Evolutionary conservation across 164 flowering plant species (phyloP).

Genomic region (Paratinospora sagittata): DNA sequence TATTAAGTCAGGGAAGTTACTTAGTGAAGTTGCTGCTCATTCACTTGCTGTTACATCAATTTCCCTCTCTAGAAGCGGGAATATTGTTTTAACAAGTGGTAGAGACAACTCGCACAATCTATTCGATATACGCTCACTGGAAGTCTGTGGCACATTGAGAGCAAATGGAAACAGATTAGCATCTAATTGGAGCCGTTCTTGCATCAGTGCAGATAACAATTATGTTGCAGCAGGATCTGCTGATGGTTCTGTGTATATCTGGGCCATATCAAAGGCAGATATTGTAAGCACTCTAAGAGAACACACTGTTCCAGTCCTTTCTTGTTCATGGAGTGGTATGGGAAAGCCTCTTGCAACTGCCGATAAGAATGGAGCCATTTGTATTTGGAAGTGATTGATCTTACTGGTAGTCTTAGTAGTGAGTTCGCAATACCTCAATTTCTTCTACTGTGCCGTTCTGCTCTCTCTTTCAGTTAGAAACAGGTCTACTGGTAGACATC

Average conservation of each 20-base stretch:
- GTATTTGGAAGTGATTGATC: slow-evolving; percentile 54
- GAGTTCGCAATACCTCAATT: not conserved
- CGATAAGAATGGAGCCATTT: slow-evolving; percentile 70
- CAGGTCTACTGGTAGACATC: not conserved
- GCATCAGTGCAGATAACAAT: slow-evolving; percentile 83
- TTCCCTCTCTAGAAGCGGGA: slow-evolving; percentile 67
- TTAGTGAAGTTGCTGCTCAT: slow-evolving; percentile 90
- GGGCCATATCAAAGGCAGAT: slow-evolving; percentile 68
- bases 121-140: slow-evolving; percentile 74
- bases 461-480: not conserved
- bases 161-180: slow-evolving; percentile 69
- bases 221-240: slow-evolving; percentile 85
- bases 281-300: slow-evolving; percentile 68
- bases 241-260: slow-evolving; percentile 74
- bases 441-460: not conserved
- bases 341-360: slow-evolving; percentile 88
- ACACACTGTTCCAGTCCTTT: slow-evolving; percentile 62
- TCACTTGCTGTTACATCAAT: slow-evolving; percentile 73
- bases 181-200: slow-evolving; percentile 93
- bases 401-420: not conserved
- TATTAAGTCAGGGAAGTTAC: slow-evolving; percentile 61
- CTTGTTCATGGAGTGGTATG: slow-evolving; percentile 87
- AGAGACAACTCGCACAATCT: slow-evolving; percentile 89
- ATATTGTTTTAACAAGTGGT: slow-evolving; percentile 66
- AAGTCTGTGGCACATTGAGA: slow-evolving; percentile 74